Conservation (phyloP, 2,329 filamentous ascomycete genomes). For the Tolypocladium album region DNA sequence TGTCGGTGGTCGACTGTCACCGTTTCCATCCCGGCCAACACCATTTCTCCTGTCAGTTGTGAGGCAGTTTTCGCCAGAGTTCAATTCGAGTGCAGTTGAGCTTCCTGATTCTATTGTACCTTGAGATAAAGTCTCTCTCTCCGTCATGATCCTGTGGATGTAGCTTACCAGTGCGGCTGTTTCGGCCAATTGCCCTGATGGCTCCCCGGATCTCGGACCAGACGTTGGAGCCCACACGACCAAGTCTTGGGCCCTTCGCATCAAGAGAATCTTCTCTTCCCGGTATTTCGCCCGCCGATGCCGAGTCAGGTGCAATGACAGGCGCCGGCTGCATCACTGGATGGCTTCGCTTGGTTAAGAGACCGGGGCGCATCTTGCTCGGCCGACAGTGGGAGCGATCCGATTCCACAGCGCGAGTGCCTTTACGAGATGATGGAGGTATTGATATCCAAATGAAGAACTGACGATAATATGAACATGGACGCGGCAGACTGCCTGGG, state of each 20-base stretch:
- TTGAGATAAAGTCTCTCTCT: neutral
- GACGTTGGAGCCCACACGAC: constrained; percentile 17
- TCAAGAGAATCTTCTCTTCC: constrained; percentile 4
- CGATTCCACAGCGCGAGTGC: neutral
- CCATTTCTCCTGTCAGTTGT: constrained; percentile 6
- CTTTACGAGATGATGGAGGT: neutral
- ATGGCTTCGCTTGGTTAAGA: constrained; percentile 14
- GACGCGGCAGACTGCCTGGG: neutral
- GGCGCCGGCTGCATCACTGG: constrained; percentile 11
- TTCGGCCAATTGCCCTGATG: constrained; percentile 20
- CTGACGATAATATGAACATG: neutral
- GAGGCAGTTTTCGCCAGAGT: neutral
- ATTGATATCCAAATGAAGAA: neutral
- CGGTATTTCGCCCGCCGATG: constrained; percentile 2
- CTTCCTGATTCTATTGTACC: constrained; percentile 11
- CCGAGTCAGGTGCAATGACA: constrained; percentile 4
- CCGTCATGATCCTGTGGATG: neutral
- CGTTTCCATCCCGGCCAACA: neutral
- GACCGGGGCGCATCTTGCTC: constrained; percentile 16
- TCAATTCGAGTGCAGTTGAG: constrained; percentile 8
- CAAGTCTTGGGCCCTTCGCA: constrained; percentile 11
- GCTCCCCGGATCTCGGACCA: constrained; percentile 24
- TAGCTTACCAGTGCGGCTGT: constrained; percentile 14
- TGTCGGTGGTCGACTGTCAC: neutral
- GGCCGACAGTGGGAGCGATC: neutral